Conservation (phyloP, 2,329 filamentous ascomycete species). For the Calycina herbarum region DNA sequence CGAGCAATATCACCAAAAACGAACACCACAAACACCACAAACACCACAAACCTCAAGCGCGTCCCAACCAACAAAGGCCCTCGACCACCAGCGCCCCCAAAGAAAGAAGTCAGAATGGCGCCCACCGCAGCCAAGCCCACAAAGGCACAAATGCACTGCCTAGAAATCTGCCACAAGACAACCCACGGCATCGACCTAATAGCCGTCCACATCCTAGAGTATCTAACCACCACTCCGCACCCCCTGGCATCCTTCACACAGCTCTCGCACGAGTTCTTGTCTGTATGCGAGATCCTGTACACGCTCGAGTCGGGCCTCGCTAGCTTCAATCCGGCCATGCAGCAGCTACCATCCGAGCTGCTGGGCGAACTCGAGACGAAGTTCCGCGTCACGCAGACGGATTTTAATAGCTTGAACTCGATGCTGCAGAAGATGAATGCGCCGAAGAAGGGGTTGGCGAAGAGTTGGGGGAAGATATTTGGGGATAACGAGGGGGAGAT, state of each 20-base stretch:
- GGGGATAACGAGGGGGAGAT: conserved; percentile 55
- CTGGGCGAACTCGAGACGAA: conserved; percentile 64
- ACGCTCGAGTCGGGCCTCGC: conserved; percentile 66
- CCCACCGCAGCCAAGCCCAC: conserved; percentile 6
- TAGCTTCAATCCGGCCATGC: conserved; percentile 51
- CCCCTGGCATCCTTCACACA: conserved; percentile 42
- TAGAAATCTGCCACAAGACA: conserved; percentile 57
- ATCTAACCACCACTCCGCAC: conserved; percentile 48
- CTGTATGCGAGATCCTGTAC: conserved; percentile 65
- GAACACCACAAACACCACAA: too few species aligned
- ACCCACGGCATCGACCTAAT: conserved; percentile 63
- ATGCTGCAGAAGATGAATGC: conserved; percentile 57
- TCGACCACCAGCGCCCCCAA: conserved; percentile 3
- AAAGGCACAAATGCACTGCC: conserved; percentile 29
- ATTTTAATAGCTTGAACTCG: conserved; percentile 64
- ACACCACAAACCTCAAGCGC: too few species aligned
- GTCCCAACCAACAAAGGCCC: not conserved
- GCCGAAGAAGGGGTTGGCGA: conserved; percentile 37
- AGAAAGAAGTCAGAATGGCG: conserved; percentile 20
- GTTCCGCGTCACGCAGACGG: conserved; percentile 58
- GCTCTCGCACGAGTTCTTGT: conserved; percentile 62
- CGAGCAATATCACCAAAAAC: too few species aligned
- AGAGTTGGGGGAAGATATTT: conserved; percentile 64
- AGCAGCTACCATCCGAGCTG: conserved; percentile 59
- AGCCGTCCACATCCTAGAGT: conserved; percentile 64